phyloP scores from a whole-genome alignment of 78 protist genomes.

The Dictyostelium capitatum region DNA sequence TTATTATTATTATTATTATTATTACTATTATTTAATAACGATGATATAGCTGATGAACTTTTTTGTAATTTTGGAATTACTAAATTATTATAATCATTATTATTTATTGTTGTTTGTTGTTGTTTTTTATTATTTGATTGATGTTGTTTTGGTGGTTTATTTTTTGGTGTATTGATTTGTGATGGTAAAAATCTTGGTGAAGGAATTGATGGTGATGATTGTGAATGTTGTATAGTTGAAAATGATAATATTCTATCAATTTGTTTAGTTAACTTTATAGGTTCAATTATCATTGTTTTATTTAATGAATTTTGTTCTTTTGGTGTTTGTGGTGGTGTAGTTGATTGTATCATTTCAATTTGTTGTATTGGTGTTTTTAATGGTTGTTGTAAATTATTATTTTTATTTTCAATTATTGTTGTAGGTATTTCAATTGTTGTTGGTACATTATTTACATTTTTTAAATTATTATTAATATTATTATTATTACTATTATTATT shows the following conservation, averaged over 20 bases:
- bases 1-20: too few species aligned
- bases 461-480: background rate
- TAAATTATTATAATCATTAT: background rate
- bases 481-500: background rate
- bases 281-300: background rate
- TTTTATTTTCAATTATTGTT: background rate
- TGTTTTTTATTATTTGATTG: background rate
- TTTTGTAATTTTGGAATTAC: slow-evolving; percentile 9
- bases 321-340: background rate
- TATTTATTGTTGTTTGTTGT: background rate
- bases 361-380: background rate
- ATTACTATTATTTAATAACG: background rate
- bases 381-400: background rate
- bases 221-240: background rate
- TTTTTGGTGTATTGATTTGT: background rate
- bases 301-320: background rate
- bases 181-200: slow-evolving; percentile 8
- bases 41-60: background rate
- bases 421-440: background rate
- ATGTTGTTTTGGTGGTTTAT: background rate
- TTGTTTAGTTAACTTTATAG: background rate
- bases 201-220: background rate
- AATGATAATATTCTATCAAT: background rate
- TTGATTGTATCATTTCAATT: background rate
- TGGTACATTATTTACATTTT: background rate